A percentile compares a stretch with the other conserved stretches of the same genome.
Evolutionary conservation across 179 eudicot genomes (phyloP).

Genomic region (Silene vulgaris): DNA sequence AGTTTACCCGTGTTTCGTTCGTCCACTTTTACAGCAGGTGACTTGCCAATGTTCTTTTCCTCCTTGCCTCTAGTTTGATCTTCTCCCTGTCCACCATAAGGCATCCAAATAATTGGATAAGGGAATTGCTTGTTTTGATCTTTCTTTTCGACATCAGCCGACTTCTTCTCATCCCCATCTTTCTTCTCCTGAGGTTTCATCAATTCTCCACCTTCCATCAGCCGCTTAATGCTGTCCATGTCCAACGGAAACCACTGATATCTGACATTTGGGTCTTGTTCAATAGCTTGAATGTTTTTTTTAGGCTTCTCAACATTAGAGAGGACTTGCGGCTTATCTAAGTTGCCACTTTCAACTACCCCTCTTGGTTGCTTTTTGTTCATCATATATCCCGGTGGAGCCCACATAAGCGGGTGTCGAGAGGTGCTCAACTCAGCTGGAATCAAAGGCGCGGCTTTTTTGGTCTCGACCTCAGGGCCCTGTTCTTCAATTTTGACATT

Average conservation of each 20-base stretch:
- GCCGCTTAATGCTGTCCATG: slow-evolving; percentile 23
- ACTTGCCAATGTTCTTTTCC: background rate
- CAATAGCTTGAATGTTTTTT: slow-evolving; percentile 11
- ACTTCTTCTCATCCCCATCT: slow-evolving; percentile 25
- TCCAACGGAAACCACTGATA: slow-evolving; percentile 43
- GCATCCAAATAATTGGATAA: slow-evolving; percentile 55
- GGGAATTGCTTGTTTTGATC: slow-evolving; percentile 32
- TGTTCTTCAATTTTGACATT: slow-evolving; percentile 47
- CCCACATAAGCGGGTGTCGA: slow-evolving; percentile 43
- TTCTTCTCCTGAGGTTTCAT: slow-evolving; percentile 16
- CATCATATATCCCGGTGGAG: slow-evolving; percentile 39
- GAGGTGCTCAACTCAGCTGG: slow-evolving; percentile 29
- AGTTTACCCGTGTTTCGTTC: background rate
- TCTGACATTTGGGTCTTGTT: slow-evolving; percentile 23
- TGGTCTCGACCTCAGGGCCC: slow-evolving; percentile 35
- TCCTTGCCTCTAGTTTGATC: slow-evolving; percentile 9
- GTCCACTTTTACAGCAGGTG: slow-evolving; percentile 7
- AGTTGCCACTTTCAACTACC: slow-evolving; percentile 17
- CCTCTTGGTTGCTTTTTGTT: slow-evolving; percentile 27
- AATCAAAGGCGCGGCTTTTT: slow-evolving; percentile 26
- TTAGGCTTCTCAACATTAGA: slow-evolving; percentile 11
- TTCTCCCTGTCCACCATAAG: slow-evolving; percentile 28
- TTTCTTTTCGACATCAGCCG: slow-evolving; percentile 17
- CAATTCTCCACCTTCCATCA: slow-evolving; percentile 31
- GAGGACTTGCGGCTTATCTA: background rate